phyloP scores from a whole-genome alignment of 2,329 filamentous ascomycete species.

The Trichophyton equinum region DNA sequence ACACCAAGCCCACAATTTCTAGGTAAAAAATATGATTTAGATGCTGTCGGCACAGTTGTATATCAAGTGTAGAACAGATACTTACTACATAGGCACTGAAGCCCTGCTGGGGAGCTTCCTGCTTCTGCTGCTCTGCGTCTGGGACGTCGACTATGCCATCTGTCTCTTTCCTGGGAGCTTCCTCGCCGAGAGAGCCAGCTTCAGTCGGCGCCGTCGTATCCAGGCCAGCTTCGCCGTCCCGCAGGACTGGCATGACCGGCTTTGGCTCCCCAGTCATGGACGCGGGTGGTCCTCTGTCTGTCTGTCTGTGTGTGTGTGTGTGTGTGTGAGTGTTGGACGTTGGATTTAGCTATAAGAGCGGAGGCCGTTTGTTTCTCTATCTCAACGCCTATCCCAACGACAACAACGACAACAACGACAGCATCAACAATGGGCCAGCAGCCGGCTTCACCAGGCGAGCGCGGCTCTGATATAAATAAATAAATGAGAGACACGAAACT shows the following conservation, averaged over 20 bases:
- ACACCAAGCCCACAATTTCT: conserved; percentile 13
- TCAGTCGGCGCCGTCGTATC: not conserved
- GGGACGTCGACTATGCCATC: conserved; percentile 8
- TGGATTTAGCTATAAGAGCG: not conserved
- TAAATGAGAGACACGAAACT: not conserved
- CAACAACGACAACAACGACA: not conserved
- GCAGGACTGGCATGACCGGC: not conserved
- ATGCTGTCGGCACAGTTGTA: not conserved
- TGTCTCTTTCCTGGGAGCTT: not conserved
- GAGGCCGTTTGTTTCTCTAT: too few relatives aligned
- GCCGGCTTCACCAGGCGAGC: not conserved
- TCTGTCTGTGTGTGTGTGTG: not conserved
- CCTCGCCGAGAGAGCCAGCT: not conserved
- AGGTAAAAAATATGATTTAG: not conserved
- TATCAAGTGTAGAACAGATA: not conserved
- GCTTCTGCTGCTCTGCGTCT: conserved; percentile 4
- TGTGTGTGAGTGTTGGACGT: not conserved
- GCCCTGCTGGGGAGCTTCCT: conserved; percentile 6
- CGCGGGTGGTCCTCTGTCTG: not conserved
- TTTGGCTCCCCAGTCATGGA: not conserved
- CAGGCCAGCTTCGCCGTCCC: not conserved
- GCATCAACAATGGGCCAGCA: not conserved
- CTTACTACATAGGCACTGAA: conserved; percentile 12
- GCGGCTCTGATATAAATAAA: not conserved
- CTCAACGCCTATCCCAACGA: too few relatives aligned